phyloP scores from a whole-genome alignment of 139 green algal genomes.

The Chlorella sp. region DNA sequence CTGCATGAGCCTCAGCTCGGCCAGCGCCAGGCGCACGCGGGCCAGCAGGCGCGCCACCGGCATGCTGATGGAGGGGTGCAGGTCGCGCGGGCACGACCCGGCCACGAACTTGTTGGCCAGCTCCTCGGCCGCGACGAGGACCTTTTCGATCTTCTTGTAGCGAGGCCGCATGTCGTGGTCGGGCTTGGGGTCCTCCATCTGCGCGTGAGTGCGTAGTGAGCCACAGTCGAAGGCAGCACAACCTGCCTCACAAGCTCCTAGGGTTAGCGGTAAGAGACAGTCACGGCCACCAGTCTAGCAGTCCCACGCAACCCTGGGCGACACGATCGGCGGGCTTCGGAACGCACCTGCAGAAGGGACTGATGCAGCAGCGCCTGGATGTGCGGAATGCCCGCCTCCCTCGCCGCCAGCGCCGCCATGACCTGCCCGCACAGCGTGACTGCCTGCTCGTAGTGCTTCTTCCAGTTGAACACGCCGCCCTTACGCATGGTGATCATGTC shows the following conservation, averaged over 20 bases:
- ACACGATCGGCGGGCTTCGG: too few species aligned
- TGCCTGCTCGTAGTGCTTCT: slow-evolving; percentile 33
- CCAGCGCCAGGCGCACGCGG: slow-evolving; percentile 19
- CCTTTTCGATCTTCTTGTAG: slow-evolving; percentile 34
- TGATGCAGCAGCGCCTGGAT: slow-evolving; percentile 37
- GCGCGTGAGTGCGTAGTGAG: neutral
- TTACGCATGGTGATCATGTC: slow-evolving; percentile 23
- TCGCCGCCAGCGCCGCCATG: slow-evolving; percentile 31
- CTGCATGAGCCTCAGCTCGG: slow-evolving; percentile 25
- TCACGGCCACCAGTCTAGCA: too few species aligned
- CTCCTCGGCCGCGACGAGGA: slow-evolving; percentile 22
- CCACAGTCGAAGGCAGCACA: neutral
- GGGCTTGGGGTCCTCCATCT: slow-evolving; percentile 25
- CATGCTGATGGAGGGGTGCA: slow-evolving; percentile 14
- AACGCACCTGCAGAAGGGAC: slow-evolving; percentile 11
- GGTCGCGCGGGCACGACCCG: slow-evolving; percentile 18
- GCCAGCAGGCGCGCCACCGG: slow-evolving; percentile 28
- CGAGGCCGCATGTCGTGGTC: slow-evolving; percentile 28
- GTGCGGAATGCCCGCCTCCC: slow-evolving; percentile 33
- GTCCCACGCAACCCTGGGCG: too few species aligned
- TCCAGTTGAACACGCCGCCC: slow-evolving; percentile 32
- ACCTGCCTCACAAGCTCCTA: neutral
- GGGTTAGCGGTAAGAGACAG: too few species aligned
- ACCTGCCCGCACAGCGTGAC: slow-evolving; percentile 28
- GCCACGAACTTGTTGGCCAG: slow-evolving; percentile 28